Evolutionary conservation across 441 rosid species (phyloP).

Genomic region (Euphorbia corollata): DNA sequence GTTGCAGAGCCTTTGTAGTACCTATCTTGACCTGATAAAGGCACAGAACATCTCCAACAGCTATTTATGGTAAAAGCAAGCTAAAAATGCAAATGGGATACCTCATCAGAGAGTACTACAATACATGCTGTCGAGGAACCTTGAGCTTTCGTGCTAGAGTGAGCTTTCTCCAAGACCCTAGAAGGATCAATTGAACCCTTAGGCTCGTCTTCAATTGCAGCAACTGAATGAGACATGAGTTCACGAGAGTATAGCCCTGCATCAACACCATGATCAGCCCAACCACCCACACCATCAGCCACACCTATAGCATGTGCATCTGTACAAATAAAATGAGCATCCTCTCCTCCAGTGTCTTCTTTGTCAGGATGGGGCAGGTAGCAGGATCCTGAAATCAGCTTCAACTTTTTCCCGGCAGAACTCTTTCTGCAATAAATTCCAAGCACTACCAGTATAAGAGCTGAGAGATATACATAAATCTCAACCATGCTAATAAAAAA

Average conservation of each 20-base stretch:
- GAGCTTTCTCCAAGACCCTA: conserved; percentile 76
- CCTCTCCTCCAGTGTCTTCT: conserved; percentile 88
- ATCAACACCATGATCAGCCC: conserved; percentile 86
- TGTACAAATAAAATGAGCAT: conserved; percentile 76
- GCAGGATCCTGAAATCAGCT: conserved; percentile 71
- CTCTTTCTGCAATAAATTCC: conserved; percentile 34
- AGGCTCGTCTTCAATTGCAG: conserved; percentile 71
- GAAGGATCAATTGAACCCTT: conserved; percentile 69
- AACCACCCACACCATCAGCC: conserved; percentile 95
- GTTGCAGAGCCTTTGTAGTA: not conserved
- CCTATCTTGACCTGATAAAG: not conserved
- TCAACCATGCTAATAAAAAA: not conserved
- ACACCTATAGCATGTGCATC: conserved; percentile 80
- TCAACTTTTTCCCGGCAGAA: conserved; percentile 39
- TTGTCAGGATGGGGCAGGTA: conserved; percentile 91
- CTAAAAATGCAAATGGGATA: conserved; percentile 12
- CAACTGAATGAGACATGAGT: conserved; percentile 76
- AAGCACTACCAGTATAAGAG: conserved; percentile 11
- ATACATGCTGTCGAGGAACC: conserved; percentile 92
- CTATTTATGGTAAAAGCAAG: not conserved
- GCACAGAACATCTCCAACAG: not conserved
- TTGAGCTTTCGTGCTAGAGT: conserved; percentile 65
- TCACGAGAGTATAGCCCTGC: conserved; percentile 71
- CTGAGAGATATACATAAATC: not conserved
- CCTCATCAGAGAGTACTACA: conserved; percentile 67